Conservation (phyloP, 441 rosid species). For the Bocquillonia castaneifolia region DNA sequence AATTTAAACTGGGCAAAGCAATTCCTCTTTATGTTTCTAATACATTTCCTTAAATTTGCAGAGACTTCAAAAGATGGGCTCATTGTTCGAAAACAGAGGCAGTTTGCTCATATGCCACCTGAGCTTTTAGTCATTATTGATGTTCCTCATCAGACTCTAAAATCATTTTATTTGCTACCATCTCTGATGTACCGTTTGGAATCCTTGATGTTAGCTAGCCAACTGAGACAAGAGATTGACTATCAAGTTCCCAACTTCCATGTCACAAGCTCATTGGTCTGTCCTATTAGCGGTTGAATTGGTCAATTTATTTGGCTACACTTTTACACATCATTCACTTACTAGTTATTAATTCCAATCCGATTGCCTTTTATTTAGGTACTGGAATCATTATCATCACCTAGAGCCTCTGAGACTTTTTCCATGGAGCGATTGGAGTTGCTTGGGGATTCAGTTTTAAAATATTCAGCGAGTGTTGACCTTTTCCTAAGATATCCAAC, state of each 20-base stretch:
- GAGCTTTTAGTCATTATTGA: constrained; percentile 68
- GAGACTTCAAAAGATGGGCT: constrained; percentile 34
- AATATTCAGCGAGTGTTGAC: constrained; percentile 72
- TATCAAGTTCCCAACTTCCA: constrained; percentile 38
- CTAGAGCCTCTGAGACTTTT: constrained; percentile 63
- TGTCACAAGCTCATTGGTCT: constrained; percentile 62
- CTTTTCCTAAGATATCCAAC: constrained; percentile 64
- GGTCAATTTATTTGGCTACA: constrained; percentile 13
- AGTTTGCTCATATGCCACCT: constrained; percentile 70
- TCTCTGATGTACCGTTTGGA: constrained; percentile 84
- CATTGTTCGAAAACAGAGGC: constrained; percentile 41
- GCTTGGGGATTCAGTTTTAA: constrained; percentile 92
- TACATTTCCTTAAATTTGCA: constrained; percentile 28
- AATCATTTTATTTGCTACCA: constrained; percentile 72
- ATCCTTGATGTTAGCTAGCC: constrained; percentile 83
- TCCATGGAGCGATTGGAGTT: constrained; percentile 98
- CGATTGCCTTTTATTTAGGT: constrained; percentile 40
- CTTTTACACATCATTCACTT: constrained; percentile 7
- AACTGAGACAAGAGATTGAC: constrained; percentile 75
- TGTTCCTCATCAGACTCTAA: constrained; percentile 41
- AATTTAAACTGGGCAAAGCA: neutral
- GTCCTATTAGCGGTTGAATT: constrained; percentile 20
- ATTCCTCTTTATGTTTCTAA: constrained; percentile 16
- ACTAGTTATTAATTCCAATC: neutral
- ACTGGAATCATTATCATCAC: constrained; percentile 78